phyloP scores from a whole-genome alignment of 2,329 filamentous ascomycete genomes.

The Trichoderma breve region DNA sequence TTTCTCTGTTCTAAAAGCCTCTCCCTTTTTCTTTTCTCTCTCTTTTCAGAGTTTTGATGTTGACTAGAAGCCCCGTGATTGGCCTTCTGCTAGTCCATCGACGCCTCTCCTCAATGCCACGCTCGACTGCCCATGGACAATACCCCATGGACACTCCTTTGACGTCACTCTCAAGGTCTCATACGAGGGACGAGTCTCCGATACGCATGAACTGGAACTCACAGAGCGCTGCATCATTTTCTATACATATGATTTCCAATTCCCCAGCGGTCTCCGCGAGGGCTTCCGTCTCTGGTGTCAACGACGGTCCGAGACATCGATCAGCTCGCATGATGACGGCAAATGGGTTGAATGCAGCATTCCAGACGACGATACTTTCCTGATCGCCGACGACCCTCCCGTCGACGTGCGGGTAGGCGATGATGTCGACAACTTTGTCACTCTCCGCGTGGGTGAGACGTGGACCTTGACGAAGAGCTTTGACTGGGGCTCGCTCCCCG shows the following conservation, averaged over 20 bases:
- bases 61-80: accelerated
- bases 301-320: background rate
- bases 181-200: background rate
- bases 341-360: background rate
- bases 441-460: background rate
- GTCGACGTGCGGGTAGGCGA: background rate
- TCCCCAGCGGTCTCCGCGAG: background rate
- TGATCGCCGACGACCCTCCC: background rate
- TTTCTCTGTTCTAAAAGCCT: background rate
- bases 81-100: background rate
- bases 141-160: background rate
- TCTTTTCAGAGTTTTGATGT: background rate
- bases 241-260: background rate
- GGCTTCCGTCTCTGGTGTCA: background rate
- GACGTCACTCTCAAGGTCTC: background rate
- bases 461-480: background rate
- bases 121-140: background rate
- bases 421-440: background rate
- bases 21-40: background rate
- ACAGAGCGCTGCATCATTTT: background rate
- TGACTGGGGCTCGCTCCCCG: background rate
- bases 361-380: background rate
- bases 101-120: background rate
- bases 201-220: background rate
- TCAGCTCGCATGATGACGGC: background rate